phyloP scores from a whole-genome alignment of 1,139 yeast species.

The Pneumocystis carinii region DNA sequence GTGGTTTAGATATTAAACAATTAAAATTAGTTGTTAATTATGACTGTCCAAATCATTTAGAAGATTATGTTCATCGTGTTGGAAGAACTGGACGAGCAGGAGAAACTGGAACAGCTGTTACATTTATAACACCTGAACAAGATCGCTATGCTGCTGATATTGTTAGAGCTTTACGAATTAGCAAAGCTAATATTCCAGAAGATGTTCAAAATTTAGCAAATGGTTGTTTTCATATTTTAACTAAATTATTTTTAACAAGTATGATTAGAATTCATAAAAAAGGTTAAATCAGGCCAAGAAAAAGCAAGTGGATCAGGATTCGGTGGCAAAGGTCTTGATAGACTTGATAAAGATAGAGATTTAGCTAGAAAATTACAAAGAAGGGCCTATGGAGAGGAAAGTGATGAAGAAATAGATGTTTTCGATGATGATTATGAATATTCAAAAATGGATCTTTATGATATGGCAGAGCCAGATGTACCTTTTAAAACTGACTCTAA shows the following conservation, averaged over 20 bases:
- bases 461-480: background rate
- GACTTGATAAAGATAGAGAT: conserved; percentile 55
- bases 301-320: conserved; percentile 46
- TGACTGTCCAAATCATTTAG: conserved; percentile 84
- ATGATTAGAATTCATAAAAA: conserved; percentile 37
- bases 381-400: conserved; percentile 27
- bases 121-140: conserved; percentile 53
- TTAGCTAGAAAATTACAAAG: conserved; percentile 39
- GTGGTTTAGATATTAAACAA: conserved; percentile 85
- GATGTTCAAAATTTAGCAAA: conserved; percentile 40
- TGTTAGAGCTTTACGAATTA: conserved; percentile 48
- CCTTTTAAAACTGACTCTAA: conserved; percentile 1
- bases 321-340: conserved; percentile 86
- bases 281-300: conserved; percentile 55
- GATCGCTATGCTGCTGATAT: conserved; percentile 55
- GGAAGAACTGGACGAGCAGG: conserved; percentile 97
- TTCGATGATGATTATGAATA: conserved; percentile 18
- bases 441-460: conserved; percentile 6
- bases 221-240: background rate
- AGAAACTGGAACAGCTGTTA: conserved; percentile 56
- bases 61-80: conserved; percentile 90
- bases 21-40: conserved; percentile 67
- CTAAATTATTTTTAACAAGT: background rate
- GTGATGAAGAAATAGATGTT: conserved; percentile 17
- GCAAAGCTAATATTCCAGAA: conserved; percentile 40